phyloP scores from a whole-genome alignment of 164 flowering plant species.

The Annona cherimola region DNA sequence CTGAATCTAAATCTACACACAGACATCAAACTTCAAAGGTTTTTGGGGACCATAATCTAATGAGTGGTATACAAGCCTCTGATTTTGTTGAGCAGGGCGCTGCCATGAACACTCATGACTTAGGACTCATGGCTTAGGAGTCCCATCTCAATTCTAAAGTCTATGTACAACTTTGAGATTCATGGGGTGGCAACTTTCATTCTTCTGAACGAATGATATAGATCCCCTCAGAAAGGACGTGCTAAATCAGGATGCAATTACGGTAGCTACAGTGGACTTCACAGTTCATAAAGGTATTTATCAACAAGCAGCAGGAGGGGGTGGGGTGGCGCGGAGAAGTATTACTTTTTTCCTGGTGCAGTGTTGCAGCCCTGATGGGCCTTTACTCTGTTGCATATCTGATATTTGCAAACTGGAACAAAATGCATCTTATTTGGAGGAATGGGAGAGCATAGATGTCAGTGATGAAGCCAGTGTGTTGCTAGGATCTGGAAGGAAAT shows the following conservation, averaged over 20 bases:
- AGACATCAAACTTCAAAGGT: too few species aligned
- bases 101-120: conserved; percentile 60
- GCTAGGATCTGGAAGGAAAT: background rate
- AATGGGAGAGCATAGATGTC: background rate
- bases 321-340: too few species aligned
- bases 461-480: background rate
- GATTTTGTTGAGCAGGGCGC: conserved; percentile 95
- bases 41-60: conserved; percentile 64
- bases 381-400: conserved; percentile 52
- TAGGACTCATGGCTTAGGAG: conserved; percentile 35
- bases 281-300: conserved; percentile 80
- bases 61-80: conserved; percentile 90
- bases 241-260: conserved; percentile 42
- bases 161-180: conserved; percentile 92
- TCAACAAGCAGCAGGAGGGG: conserved; percentile 77
- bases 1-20: too few species aligned
- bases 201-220: conserved; percentile 54
- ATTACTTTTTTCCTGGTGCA: conserved; percentile 46
- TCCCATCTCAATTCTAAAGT: conserved; percentile 70
- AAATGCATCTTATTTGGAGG: conserved; percentile 46
- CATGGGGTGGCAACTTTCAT: conserved; percentile 73
- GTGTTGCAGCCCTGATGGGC: conserved; percentile 50
- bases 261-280: conserved; percentile 84
- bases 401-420: conserved; percentile 68
- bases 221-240: conserved; percentile 66